A percentile compares a stretch with the other conserved stretches of the same genome.
These are phyloP conservation scores for Cercospora berteroae DNA, from an alignment of 2,329 filamentous ascomycete species.

Conservation along the genomic window DNA sequence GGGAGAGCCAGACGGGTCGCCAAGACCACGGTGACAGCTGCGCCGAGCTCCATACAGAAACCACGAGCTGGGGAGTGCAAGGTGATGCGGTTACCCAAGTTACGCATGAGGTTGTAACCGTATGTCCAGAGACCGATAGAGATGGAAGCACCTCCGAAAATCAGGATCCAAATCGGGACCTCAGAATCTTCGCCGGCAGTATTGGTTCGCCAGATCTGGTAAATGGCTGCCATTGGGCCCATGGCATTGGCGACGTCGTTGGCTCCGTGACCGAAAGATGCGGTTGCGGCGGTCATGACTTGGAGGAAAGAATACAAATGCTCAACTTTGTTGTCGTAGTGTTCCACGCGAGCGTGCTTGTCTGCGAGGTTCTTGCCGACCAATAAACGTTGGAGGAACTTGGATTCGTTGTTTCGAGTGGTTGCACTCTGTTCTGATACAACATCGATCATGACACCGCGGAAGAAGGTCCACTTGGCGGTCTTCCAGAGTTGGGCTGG, in stretches of 20 bases:
- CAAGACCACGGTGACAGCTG: slow-evolving; percentile 60
- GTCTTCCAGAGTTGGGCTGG: slow-evolving; percentile 21
- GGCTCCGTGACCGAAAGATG: slow-evolving; percentile 67
- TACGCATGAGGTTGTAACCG: slow-evolving; percentile 62
- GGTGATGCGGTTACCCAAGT: slow-evolving; percentile 59
- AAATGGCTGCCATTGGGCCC: slow-evolving; percentile 61
- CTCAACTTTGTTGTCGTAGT: slow-evolving; percentile 62
- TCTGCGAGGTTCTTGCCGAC: slow-evolving; percentile 24
- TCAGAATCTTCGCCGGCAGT: slow-evolving; percentile 45
- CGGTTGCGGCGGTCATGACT: slow-evolving; percentile 66
- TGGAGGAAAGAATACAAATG: slow-evolving; percentile 65
- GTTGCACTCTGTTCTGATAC: slow-evolving; percentile 39
- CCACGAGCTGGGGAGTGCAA: slow-evolving; percentile 60
- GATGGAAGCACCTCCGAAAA: slow-evolving; percentile 53
- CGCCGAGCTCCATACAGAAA: slow-evolving; percentile 60
- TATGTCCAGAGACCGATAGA: slow-evolving; percentile 60
- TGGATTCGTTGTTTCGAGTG: slow-evolving; percentile 30
- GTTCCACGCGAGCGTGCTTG: slow-evolving; percentile 53
- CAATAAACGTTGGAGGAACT: slow-evolving; percentile 40
- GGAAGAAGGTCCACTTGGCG: slow-evolving; percentile 25
- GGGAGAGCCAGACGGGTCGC: slow-evolving; percentile 61
- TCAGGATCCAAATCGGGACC: slow-evolving; percentile 62
- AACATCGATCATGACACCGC: slow-evolving; percentile 26
- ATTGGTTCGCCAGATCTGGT: slow-evolving; percentile 55
- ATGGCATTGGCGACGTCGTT: slow-evolving; percentile 63